Evolutionary conservation across 2,329 filamentous ascomycete genomes (phyloP).

Genomic region (Apiospora arundinis): DNA sequence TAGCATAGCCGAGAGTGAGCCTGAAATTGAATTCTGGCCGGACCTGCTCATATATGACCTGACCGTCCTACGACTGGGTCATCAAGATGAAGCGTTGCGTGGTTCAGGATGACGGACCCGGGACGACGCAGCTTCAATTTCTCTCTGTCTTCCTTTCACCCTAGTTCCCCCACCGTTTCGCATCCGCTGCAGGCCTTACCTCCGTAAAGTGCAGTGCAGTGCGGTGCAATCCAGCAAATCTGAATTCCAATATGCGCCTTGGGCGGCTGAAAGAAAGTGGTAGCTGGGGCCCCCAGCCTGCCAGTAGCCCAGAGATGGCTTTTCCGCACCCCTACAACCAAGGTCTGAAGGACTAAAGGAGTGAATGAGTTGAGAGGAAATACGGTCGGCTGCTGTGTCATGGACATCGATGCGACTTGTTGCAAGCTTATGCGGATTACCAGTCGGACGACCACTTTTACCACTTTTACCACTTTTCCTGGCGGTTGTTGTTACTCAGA

Average conservation of each 20-base stretch:
- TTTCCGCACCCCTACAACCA: neutral
- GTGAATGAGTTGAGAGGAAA: neutral
- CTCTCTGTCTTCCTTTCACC: neutral
- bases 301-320: neutral
- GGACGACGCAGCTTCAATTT: conserved; percentile 12
- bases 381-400: conserved; percentile 4
- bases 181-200: conserved; percentile 4
- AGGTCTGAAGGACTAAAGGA: neutral
- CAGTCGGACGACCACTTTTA: neutral
- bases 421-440: conserved; percentile 18
- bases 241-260: neutral
- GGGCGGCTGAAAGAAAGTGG: conserved; percentile 11
- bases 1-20: neutral
- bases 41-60: conserved; percentile 15
- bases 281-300: neutral
- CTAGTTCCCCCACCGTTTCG: neutral
- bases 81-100: conserved; percentile 18
- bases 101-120: conserved; percentile 14
- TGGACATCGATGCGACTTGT: conserved; percentile 12
- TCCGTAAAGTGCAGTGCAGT: neutral
- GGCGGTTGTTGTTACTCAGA: neutral
- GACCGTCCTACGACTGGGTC: conserved; percentile 12
- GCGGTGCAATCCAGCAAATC: neutral
- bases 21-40: conserved; percentile 9
- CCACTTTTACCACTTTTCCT: too few relatives aligned